Percentiles rank a stretch among this genome's conserved stretches.
These are phyloP conservation scores for Crinitomyces ghanaensis DNA, from an alignment of 805 yeast species.

Conservation along the genomic window DNA sequence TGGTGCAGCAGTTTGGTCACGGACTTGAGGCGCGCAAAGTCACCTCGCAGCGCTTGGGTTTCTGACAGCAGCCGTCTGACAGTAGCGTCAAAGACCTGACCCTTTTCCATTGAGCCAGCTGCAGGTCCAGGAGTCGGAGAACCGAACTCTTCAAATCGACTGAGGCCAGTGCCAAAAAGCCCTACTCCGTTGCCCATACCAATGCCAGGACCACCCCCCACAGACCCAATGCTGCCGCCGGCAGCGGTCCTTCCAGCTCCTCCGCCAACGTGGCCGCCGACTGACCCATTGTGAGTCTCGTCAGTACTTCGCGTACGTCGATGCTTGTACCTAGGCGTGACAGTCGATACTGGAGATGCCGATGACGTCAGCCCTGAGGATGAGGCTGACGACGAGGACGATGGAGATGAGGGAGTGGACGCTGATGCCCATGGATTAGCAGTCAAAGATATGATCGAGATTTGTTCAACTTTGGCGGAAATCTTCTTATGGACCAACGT, in stretches of 20 bases:
- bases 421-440: no score
- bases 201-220: not conserved
- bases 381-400: no score
- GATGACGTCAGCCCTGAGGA: no score
- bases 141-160: no score
- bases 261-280: not conserved
- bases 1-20: conserved; percentile 22
- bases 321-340: conserved; percentile 1
- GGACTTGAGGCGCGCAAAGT: conserved; percentile 24
- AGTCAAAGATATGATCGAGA: conserved; percentile 43
- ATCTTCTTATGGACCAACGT: conserved; percentile 74
- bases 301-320: not conserved
- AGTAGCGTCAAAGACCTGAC: conserved; percentile 24
- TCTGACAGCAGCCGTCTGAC: conserved; percentile 25
- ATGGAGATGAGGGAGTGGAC: no score
- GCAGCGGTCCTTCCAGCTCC: no score
- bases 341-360: no score
- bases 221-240: not conserved
- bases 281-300: not conserved
- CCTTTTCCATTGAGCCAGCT: no score
- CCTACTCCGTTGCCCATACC: no score
- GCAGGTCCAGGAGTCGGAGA: no score
- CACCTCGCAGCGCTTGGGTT: conserved; percentile 24
- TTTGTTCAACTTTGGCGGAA: conserved; percentile 68
- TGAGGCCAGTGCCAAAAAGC: conserved; percentile 23